Evolutionary conservation across 352 stramenopile species (phyloP).

Genomic region (Pythium insidiosum): DNA sequence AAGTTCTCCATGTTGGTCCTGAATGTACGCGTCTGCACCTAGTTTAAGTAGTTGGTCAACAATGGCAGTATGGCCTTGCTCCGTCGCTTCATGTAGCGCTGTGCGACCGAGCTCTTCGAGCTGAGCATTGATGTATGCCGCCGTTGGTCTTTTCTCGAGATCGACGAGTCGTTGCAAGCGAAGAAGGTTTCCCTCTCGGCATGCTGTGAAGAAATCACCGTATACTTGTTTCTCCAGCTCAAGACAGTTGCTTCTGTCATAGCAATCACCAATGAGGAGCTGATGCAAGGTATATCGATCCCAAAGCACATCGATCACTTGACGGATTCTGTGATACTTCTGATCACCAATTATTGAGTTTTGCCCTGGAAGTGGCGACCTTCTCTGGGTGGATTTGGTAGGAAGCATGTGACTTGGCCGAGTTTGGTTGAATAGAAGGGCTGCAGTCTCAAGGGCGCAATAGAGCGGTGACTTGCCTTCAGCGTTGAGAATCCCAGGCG

Average conservation of each 20-base stretch:
- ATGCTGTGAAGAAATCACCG: constrained; percentile 42
- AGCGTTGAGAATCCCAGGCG: constrained; percentile 28
- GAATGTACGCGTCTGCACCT: constrained; percentile 36
- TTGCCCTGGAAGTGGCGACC: too few relatives aligned
- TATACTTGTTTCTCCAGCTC: constrained; percentile 42
- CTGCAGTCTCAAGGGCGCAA: constrained; percentile 38
- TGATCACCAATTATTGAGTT: constrained; percentile 29
- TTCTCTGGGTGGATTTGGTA: too few relatives aligned
- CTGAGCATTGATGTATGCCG: constrained; percentile 41
- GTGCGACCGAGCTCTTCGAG: constrained; percentile 32
- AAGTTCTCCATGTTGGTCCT: constrained; percentile 34
- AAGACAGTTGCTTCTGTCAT: constrained; percentile 30
- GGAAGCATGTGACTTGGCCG: constrained; percentile 5
- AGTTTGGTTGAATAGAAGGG: constrained; percentile 7
- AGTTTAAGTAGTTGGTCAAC: constrained; percentile 55
- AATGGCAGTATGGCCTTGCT: constrained; percentile 46
- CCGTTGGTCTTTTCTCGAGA: constrained; percentile 38
- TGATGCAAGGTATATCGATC: constrained; percentile 27
- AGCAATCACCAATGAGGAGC: constrained; percentile 20
- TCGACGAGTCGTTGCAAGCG: constrained; percentile 47
- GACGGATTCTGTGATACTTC: constrained; percentile 37
- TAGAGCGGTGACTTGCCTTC: constrained; percentile 49
- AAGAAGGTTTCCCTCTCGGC: constrained; percentile 41
- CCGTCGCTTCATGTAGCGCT: constrained; percentile 45
- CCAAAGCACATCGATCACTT: constrained; percentile 66